Evolutionary conservation across 768 basidiomycete species (phyloP).

Genomic region (Boletus rubroflammeus): DNA sequence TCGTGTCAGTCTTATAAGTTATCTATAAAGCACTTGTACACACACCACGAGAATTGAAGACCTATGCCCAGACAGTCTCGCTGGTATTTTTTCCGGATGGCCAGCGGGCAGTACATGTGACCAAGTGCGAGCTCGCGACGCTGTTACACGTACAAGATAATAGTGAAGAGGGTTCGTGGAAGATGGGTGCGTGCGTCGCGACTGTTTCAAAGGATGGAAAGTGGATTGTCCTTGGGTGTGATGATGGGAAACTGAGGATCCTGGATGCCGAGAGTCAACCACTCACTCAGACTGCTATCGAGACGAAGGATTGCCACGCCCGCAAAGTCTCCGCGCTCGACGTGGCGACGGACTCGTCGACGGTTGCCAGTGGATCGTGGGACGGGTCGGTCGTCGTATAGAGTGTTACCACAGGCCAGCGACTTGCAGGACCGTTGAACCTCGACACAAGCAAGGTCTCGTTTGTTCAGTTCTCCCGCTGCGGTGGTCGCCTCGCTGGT

Average conservation of each 20-base stretch:
- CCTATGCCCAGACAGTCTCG: not conserved
- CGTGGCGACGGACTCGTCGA: not conserved
- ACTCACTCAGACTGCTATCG: too few species aligned
- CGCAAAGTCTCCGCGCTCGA: conserved; percentile 1
- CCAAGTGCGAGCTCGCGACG: not conserved
- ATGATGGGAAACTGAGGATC: conserved; percentile 1
- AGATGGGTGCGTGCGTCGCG: not conserved
- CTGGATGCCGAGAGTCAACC: not conserved
- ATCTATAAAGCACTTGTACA: not conserved
- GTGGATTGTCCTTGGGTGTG: conserved; percentile 2
- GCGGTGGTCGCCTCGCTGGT: not conserved
- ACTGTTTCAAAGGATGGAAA: conserved; percentile 1
- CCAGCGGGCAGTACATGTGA: conserved; percentile 1
- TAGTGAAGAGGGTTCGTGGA: not conserved
- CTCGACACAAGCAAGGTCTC: not conserved
- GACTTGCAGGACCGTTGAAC: not conserved
- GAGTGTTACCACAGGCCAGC: not conserved
- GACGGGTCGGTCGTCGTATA: conserved; percentile 6
- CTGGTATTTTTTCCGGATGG: conserved; percentile 2
- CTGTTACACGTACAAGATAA: not conserved
- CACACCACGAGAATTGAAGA: not conserved
- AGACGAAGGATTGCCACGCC: not conserved
- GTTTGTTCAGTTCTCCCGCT: not conserved
- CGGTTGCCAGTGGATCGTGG: not conserved
- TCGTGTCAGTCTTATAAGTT: not conserved